Evolutionary conservation across 768 basidiomycete genomes (phyloP).

Genomic region (Filobasidium floriforme): DNA sequence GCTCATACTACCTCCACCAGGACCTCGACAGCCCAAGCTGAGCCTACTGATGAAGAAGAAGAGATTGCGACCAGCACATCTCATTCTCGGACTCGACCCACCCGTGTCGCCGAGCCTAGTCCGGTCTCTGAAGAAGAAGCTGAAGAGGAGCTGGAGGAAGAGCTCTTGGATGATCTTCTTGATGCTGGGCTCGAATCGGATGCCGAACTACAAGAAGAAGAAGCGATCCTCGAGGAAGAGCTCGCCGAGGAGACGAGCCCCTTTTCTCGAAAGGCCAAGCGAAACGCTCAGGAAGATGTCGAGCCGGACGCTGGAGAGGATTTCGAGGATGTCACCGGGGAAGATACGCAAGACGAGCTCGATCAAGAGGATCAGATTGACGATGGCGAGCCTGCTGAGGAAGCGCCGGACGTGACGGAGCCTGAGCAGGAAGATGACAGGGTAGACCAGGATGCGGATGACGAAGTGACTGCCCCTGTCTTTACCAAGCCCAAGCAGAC

Average conservation of each 20-base stretch:
- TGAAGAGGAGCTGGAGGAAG: conserved; percentile 11
- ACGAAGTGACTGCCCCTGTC: neutral
- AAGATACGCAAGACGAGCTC: conserved; percentile 12
- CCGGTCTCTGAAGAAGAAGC: neutral
- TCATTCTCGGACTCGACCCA: neutral
- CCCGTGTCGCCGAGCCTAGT: neutral
- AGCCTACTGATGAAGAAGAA: neutral
- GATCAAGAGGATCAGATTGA: conserved; percentile 9
- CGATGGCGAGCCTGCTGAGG: conserved; percentile 4
- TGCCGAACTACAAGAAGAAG: conserved; percentile 25
- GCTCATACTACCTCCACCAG: conserved; percentile 1
- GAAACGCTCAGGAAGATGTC: conserved; percentile 18
- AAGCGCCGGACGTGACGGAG: conserved; percentile 11
- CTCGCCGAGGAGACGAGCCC: neutral
- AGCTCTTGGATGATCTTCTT: conserved; percentile 11
- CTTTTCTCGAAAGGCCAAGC: neutral
- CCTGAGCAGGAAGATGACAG: neutral
- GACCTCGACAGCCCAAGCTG: neutral
- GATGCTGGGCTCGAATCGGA: neutral
- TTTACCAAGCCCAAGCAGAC: neutral
- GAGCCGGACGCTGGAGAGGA: conserved; percentile 19
- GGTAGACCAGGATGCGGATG: neutral
- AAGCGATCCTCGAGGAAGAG: conserved; percentile 6
- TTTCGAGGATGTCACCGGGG: conserved; percentile 12
- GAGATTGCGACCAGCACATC: neutral